phyloP scores from a whole-genome alignment of 352 stramenopile genomes.

The Elongisporangium anandrum region DNA sequence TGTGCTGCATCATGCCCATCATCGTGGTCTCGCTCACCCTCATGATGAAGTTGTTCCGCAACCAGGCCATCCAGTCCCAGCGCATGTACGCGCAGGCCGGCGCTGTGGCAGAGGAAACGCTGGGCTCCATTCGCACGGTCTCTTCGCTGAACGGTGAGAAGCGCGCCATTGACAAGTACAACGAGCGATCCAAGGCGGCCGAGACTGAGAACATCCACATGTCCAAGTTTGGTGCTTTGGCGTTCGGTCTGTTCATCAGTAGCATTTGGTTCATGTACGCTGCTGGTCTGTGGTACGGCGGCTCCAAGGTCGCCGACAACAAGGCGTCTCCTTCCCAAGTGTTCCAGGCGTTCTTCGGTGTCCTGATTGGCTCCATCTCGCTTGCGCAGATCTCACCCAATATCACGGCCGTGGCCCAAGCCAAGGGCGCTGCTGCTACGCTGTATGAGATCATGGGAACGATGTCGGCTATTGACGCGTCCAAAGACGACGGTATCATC shows the following conservation, averaged over 20 bases:
- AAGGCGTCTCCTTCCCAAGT: slow-evolving; percentile 27
- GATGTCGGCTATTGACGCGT: slow-evolving; percentile 27
- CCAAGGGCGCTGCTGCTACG: slow-evolving; percentile 26
- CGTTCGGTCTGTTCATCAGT: slow-evolving; percentile 19
- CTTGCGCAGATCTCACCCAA: slow-evolving; percentile 50
- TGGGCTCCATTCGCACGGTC: slow-evolving; percentile 37
- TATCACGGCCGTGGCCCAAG: slow-evolving; percentile 38
- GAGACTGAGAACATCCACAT: slow-evolving; percentile 34
- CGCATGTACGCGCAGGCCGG: slow-evolving; percentile 38
- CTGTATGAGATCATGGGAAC: slow-evolving; percentile 36
- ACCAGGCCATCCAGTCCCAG: slow-evolving; percentile 13
- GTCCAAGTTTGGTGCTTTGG: slow-evolving; percentile 19
- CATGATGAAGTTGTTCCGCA: slow-evolving; percentile 20
- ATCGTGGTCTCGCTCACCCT: slow-evolving; percentile 25
- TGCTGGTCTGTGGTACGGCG: slow-evolving; percentile 47
- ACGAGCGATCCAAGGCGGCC: slow-evolving; percentile 9
- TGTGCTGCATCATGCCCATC: slow-evolving; percentile 32
- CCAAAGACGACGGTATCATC: slow-evolving; percentile 16
- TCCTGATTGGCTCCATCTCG: slow-evolving; percentile 39
- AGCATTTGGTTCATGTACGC: slow-evolving; percentile 47
- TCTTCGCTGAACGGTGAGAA: slow-evolving; percentile 28
- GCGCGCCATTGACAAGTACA: slow-evolving; percentile 27
- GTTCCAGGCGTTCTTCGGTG: slow-evolving; percentile 53
- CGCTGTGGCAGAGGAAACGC: slow-evolving; percentile 37
- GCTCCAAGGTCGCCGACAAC: slow-evolving; percentile 22